Base-by-base conservation (phyloP, 306 rosid species). In the Quercus parvula region DNA sequence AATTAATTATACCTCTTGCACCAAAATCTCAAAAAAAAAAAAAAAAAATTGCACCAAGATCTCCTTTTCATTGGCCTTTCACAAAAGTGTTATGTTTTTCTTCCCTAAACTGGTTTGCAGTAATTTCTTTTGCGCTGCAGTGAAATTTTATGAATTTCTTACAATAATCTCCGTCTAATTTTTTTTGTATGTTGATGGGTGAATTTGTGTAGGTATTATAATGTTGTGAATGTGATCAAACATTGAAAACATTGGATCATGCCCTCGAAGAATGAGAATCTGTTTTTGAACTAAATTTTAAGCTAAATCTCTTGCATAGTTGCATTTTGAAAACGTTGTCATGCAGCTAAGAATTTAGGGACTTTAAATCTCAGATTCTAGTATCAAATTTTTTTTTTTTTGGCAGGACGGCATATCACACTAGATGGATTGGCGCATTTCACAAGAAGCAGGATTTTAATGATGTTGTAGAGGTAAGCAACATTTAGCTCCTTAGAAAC, bases 351-450 rank as follows among this genome's bases (percentile, higher is more conserved):
- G 35, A 31, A 31, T 57, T 56, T 20, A 20, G 14, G 28, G 46
- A 66, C 49, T 31, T 18, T 2, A 18, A 31, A 19, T 18, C 31
- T 19, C 19, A 61, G 35, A 15, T 7, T 17, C 5, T 66, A 25
- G 33, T 31, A 17, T 7, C 3, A 15, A 2, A 0, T 0, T 0
- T 28, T 7, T 19, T 63, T 63, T 5, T 27, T 8, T 44, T 17
- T 66, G 81, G 81, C 14, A 88, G 91, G 71, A 88, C 86, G 84
- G 89, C 86, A 0, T 89, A 84, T 77, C 88, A 88, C 70, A 84
- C 91, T 71, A 86, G 86, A 72, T 88, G 91, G 91, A 44, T 88
- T 70, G 88, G 91, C 33, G 80, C 89, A 75, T 88, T 88, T 84
- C 81, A 85, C 67, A 62, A 66, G 76, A 88, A 86, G 78, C 91